Percentiles rank a stretch among this genome's conserved stretches.
Evolutionary conservation across 352 stramenopile genomes (phyloP).

Genomic region (Phytopythium cucurbitacearum): DNA sequence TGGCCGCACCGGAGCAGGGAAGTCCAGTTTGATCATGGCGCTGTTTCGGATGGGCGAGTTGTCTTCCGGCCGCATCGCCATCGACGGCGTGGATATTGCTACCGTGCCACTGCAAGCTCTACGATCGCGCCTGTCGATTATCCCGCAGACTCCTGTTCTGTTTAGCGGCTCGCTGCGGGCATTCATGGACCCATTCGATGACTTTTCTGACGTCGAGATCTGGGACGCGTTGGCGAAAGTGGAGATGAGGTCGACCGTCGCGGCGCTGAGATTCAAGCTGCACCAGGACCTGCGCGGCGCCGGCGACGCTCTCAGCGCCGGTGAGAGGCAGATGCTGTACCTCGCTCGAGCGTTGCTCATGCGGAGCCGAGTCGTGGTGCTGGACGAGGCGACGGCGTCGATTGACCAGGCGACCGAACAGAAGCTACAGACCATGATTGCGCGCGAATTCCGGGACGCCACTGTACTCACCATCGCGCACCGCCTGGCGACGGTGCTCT

Average conservation of each 20-base stretch:
- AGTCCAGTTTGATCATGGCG: too few relatives aligned
- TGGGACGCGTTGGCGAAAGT: constrained; percentile 40
- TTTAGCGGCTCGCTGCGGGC: constrained; percentile 85
- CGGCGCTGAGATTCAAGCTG: constrained; percentile 35
- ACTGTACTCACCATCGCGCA: constrained; percentile 95
- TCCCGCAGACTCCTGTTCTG: constrained; percentile 91
- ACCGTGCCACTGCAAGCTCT: constrained; percentile 60
- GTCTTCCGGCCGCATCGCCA: constrained; percentile 62
- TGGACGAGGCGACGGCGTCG: constrained; percentile 65
- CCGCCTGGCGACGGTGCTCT: constrained; percentile 42
- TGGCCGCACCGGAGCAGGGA: too few relatives aligned
- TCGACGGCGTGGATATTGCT: constrained; percentile 82
- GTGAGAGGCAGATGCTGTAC: constrained; percentile 91
- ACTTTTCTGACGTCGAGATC: constrained; percentile 67
- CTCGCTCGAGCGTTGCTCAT: constrained; percentile 88
- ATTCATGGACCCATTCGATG: constrained; percentile 90
- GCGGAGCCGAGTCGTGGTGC: constrained; percentile 61
- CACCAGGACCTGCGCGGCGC: constrained; percentile 14
- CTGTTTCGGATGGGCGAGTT: constrained; percentile 64
- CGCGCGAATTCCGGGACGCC: constrained; percentile 66
- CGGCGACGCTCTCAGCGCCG: constrained; percentile 91
- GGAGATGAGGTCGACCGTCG: constrained; percentile 67
- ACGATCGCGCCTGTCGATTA: constrained; percentile 63
- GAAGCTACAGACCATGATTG: constrained; percentile 61
- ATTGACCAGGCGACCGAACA: constrained; percentile 80